Evolutionary conservation across 2,329 filamentous ascomycete species (phyloP), one percentile per base, ranked within the genome.

Genomic region (Aureobasidium sp.): DNA sequence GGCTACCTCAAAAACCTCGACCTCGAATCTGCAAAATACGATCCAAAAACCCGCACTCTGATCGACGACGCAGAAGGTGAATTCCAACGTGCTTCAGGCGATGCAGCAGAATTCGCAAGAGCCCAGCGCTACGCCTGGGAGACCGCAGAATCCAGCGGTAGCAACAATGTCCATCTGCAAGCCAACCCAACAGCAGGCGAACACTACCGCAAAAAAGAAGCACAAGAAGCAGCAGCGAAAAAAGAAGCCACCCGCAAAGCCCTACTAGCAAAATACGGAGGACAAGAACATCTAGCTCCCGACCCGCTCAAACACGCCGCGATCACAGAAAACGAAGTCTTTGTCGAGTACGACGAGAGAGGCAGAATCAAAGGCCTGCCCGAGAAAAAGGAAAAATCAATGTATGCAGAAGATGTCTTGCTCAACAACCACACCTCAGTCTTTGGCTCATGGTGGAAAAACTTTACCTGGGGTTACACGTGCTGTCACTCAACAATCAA

Each of bases 401-500:
- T 97, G 72, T 99, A 99, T 70, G 76, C 86, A 5, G 94, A 99
- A 71, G 91, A 99, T 69, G 81, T 97, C 0, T 78, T 89, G 59
- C 83, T 88, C 72, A 93, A 96, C 78, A 99, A 99, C 70, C 94
- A 99, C 76, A 91, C 85, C 3, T 87, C 88, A 0, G 87, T 96
- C 3, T 99, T 91, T 90, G 94, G 94, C 53, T 96, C 91, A 70
- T 99, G 94, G 94, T 99, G 94, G 94, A 84, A 86, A 59, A 86
- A 90, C 70, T 97, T 97, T 77, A 84, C 88, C 74, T 99, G 94
- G 94, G 94, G 94, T 1, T 99, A 96, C 74, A 84, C 89, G 27
- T 99, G 94, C 74, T 99, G 94, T 78, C 91, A 95, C 73, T 96
- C 91, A 0, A 87, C 86, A 27, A 84, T 96, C 65, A 97, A 96